phyloP scores from a whole-genome alignment of 1,284 basidiomycete genomes.

The Papiliotrema nemorosa region DNA sequence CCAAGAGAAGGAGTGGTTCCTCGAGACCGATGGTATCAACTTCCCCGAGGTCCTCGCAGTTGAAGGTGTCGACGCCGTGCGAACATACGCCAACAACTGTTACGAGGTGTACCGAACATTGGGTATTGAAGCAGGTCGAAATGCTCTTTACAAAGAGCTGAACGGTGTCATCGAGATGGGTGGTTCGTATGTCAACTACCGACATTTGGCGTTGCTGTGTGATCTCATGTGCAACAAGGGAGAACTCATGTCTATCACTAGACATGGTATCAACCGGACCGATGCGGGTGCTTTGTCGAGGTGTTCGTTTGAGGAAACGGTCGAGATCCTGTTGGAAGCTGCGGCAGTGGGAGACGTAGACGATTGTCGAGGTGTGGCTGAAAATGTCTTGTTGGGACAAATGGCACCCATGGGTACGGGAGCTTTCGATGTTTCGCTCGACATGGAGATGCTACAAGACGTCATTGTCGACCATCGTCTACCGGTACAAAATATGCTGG shows the following conservation, averaged over 20 bases:
- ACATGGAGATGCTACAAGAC: conserved; percentile 98
- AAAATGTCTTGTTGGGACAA: conserved; percentile 98
- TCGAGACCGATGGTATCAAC: conserved; percentile 97
- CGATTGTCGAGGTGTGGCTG: conserved; percentile 95
- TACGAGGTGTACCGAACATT: conserved; percentile 95
- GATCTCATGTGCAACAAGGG: conserved; percentile 99
- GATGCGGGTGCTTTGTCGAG: conserved; percentile 96
- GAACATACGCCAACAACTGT: conserved; percentile 96
- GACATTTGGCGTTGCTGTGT: conserved; percentile 90
- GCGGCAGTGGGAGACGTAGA: conserved; percentile 97
- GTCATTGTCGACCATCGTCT: conserved; percentile 95
- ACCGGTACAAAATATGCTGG: conserved; percentile 77
- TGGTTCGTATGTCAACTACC: conserved; percentile 99
- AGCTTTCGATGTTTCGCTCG: conserved; percentile 90
- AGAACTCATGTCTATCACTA: conserved; percentile 95
- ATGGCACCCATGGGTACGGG: conserved; percentile 98
- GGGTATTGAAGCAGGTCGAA: conserved; percentile 95
- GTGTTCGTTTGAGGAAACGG: conserved; percentile 99
- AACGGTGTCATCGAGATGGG: conserved; percentile 96
- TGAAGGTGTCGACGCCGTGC: conserved; percentile 85
- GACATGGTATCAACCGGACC: conserved; percentile 97
- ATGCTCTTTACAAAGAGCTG: conserved; percentile 87
- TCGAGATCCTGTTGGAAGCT: conserved; percentile 98
- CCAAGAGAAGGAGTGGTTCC: conserved; percentile 78
- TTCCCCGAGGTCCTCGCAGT: conserved; percentile 90